phyloP scores from a whole-genome alignment of 1,139 yeast genomes.

The Suhomyces atakaporum region DNA sequence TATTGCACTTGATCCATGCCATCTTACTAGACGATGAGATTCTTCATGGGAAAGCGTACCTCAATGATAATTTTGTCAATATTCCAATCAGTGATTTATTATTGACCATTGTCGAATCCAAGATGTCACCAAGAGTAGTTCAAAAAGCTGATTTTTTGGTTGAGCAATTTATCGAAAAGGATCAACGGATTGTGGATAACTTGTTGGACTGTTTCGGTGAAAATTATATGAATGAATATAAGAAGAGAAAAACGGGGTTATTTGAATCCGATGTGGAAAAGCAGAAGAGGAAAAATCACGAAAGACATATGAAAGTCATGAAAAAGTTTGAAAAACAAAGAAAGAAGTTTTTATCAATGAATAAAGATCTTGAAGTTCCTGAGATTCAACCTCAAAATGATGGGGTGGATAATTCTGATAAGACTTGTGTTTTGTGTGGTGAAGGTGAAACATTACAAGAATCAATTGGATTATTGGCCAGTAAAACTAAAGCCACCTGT shows the following conservation, averaged over 20 bases:
- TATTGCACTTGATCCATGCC: conserved; percentile 71
- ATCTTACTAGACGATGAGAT: conserved; percentile 56
- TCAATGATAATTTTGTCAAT: conserved; percentile 49
- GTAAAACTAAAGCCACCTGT: conserved; percentile 36
- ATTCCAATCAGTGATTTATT: conserved; percentile 60
- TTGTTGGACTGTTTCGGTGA: conserved; percentile 61
- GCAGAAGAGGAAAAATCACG: conserved; percentile 41
- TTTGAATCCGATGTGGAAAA: conserved; percentile 46
- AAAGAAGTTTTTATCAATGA: conserved; percentile 37
- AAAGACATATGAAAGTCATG: conserved; percentile 41
- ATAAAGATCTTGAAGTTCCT: conserved; percentile 28
- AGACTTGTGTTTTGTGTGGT: conserved; percentile 69
- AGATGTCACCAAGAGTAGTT: conserved; percentile 49
- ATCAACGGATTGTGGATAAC: conserved; percentile 50
- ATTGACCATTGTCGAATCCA: conserved; percentile 51
- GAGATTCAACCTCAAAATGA: conserved; percentile 13
- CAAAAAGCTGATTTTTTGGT: conserved; percentile 59
- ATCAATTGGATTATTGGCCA: conserved; percentile 57
- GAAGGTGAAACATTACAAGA: conserved; percentile 49
- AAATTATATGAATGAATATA: conserved; percentile 47
- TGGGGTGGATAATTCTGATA: conserved; percentile 16
- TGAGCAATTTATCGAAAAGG: conserved; percentile 50
- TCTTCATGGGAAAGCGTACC: conserved; percentile 36
- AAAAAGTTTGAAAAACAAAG: conserved; percentile 46
- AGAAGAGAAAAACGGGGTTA: conserved; percentile 27